phyloP scores from a whole-genome alignment of 345 rosid species.

The Cardiospermum halicacabum region DNA sequence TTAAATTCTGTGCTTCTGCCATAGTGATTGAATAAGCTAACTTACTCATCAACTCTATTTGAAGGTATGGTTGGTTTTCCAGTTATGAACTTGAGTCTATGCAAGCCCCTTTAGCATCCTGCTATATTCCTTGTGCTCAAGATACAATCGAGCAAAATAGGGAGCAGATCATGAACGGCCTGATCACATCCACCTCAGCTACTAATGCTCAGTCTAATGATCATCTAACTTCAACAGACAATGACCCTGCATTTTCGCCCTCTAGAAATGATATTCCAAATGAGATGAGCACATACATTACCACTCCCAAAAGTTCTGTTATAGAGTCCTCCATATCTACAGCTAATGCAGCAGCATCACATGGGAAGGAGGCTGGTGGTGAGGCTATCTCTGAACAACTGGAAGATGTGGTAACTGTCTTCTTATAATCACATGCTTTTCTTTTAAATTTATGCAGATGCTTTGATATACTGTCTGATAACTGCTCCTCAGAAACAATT shows the following conservation, averaged over 20 bases:
- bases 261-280: conserved; percentile 13
- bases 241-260: conserved; percentile 23
- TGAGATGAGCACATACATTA: conserved; percentile 15
- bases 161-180: conserved; percentile 29
- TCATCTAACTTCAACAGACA: conserved; percentile 28
- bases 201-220: conserved; percentile 27
- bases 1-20: conserved; percentile 9
- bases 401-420: conserved; percentile 36
- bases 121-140: conserved; percentile 35
- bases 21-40: conserved; percentile 9
- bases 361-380: conserved; percentile 25
- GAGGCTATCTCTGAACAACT: conserved; percentile 23
- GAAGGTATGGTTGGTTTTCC: conserved; percentile 97
- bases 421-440: background rate
- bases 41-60: conserved; percentile 22
- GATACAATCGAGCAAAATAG: conserved; percentile 30
- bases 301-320: conserved; percentile 18
- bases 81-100: conserved; percentile 32
- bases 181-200: conserved; percentile 26
- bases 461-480: background rate
- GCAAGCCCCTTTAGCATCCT: conserved; percentile 32
- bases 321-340: conserved; percentile 27
- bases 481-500: background rate
- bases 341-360: conserved; percentile 22
- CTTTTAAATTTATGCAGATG: background rate